Evolutionary conservation across 495 filamentous ascomycete genomes (phyloP), one percentile per base, ranked within the genome.

Genomic region (Chaetomium fimeti): DNA sequence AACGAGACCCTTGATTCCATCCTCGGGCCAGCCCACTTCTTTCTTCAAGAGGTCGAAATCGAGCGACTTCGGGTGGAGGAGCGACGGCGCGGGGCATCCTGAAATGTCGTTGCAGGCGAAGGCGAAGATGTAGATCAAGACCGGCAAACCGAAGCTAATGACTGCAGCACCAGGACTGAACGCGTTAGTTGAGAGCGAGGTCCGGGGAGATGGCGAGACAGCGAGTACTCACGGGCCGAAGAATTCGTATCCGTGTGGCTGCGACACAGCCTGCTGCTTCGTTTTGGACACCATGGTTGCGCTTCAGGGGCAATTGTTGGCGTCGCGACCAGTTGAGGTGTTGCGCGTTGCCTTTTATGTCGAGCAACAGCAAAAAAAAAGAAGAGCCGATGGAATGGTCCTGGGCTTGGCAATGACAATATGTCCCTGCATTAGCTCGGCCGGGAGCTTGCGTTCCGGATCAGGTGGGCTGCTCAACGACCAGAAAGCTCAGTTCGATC

Each of bases 61-160:
- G 40, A 96, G 78, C 25, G 85, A 87, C 51, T 84, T 87, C 38
- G 93, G 92, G 60, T 84, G 81, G 55, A 96, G 83, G 28, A 94
- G 79, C n/a, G 88, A 93, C 11, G 93, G 91, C 8, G 90, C 87
- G 15, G 94, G 95, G 69, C 95, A 98, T 59, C 95, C 94, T 29
- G 91, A 86, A 65, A 92, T 75, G 72, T 97, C 94, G 73, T 96
- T 98, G 83, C 94, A 97, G 68, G 91, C 77, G 72, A 97, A 96
- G 42, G 87, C 79, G 68, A 91, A 84, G 60, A 83, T 69, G 75
- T 93, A 97, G 69, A 89, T 82, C 52, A 91, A 76, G 20, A 89
- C 29, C 0, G 94, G 93, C 15, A 96, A 85, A 28, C 87, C 89
- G 67, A 94, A 84, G 38, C 87, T 86, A 62, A 96, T 88, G 49